A percentile compares a stretch with the other conserved stretches of the same genome.
These are phyloP conservation scores for Candida tibetensis DNA, from an alignment of 805 yeast species.

Conservation along the genomic window DNA sequence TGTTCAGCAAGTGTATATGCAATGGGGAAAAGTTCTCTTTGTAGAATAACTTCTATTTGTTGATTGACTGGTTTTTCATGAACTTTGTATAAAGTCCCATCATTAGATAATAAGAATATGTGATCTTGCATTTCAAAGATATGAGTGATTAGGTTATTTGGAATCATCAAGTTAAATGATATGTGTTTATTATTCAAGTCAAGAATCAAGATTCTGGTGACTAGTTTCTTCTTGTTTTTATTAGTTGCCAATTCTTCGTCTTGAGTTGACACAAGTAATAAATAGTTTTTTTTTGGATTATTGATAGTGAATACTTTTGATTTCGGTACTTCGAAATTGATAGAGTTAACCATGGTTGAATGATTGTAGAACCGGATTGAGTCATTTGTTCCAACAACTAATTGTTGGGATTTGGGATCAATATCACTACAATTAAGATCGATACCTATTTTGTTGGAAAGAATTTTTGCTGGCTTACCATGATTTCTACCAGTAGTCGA, in stretches of 20 bases:
- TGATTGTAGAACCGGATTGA: constrained; percentile 61
- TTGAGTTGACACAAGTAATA: constrained; percentile 56
- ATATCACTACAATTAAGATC: constrained; percentile 49
- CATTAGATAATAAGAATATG: constrained; percentile 62
- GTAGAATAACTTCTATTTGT: constrained; percentile 65
- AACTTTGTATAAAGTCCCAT: constrained; percentile 69
- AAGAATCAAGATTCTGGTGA: constrained; percentile 61
- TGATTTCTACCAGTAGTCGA: constrained; percentile 77
- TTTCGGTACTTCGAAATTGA: constrained; percentile 58
- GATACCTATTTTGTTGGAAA: constrained; percentile 48
- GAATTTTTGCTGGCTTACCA: constrained; percentile 52
- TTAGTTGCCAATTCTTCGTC: constrained; percentile 21
- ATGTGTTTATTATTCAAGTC: constrained; percentile 70
- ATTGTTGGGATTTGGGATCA: constrained; percentile 41
- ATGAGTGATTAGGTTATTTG: constrained; percentile 56
- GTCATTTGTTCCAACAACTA: constrained; percentile 66
- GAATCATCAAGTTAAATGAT: constrained; percentile 65
- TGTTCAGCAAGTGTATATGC: constrained; percentile 67
- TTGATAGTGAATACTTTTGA: constrained; percentile 45
- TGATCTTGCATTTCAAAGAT: constrained; percentile 57
- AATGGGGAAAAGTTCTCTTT: constrained; percentile 65
- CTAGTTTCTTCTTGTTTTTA: constrained; percentile 17
- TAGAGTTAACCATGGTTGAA: constrained; percentile 49
- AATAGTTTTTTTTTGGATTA: constrained; percentile 39
- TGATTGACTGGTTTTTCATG: constrained; percentile 65